These are phyloP conservation scores for Nothophoma quercina DNA, from an alignment of 2,329 filamentous ascomycete species.

Conservation along the genomic window DNA sequence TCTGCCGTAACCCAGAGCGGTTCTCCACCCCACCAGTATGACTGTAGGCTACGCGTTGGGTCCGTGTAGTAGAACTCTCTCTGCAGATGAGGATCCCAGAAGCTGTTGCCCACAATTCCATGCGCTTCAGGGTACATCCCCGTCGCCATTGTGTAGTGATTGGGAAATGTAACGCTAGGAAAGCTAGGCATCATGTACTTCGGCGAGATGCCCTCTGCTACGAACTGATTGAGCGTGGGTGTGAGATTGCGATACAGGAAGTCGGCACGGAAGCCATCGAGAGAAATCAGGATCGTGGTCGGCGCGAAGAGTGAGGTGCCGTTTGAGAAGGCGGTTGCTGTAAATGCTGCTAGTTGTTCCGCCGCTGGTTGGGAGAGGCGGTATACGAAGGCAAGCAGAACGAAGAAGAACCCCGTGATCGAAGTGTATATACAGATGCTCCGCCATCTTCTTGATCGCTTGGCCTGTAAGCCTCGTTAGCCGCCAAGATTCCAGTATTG, in stretches of 20 bases:
- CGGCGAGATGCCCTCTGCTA: slow-evolving; percentile 85
- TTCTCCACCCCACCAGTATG: slow-evolving; percentile 95
- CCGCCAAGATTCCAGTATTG: slow-evolving; percentile 45
- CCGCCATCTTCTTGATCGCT: slow-evolving; percentile 48
- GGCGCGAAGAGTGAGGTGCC: slow-evolving; percentile 88
- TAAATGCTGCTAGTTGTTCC: slow-evolving; percentile 24
- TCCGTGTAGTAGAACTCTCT: slow-evolving; percentile 91
- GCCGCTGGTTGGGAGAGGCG: slow-evolving; percentile 55
- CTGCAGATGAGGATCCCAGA: slow-evolving; percentile 82
- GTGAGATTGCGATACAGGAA: slow-evolving; percentile 86
- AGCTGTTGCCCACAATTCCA: slow-evolving; percentile 91
- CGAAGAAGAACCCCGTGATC: slow-evolving; percentile 62
- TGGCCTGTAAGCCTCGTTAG: slow-evolving; percentile 29
- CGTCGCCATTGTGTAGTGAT: slow-evolving; percentile 93
- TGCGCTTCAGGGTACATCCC: slow-evolving; percentile 92
- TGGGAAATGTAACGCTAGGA: slow-evolving; percentile 92
- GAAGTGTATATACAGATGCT: slow-evolving; percentile 52
- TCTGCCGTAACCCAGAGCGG: slow-evolving; percentile 95
- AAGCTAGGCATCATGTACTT: slow-evolving; percentile 94
- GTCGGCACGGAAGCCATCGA: slow-evolving; percentile 95
- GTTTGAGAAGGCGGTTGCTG: slow-evolving; percentile 65
- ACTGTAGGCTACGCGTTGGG: slow-evolving; percentile 74
- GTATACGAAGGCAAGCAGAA: slow-evolving; percentile 64
- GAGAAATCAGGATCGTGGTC: slow-evolving; percentile 90
- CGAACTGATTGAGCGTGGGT: slow-evolving; percentile 78